Evolutionary conservation across 108 stramenopile genomes (phyloP), one percentile per base, ranked within the genome.

Genomic region (Schizochytrium sp.): DNA sequence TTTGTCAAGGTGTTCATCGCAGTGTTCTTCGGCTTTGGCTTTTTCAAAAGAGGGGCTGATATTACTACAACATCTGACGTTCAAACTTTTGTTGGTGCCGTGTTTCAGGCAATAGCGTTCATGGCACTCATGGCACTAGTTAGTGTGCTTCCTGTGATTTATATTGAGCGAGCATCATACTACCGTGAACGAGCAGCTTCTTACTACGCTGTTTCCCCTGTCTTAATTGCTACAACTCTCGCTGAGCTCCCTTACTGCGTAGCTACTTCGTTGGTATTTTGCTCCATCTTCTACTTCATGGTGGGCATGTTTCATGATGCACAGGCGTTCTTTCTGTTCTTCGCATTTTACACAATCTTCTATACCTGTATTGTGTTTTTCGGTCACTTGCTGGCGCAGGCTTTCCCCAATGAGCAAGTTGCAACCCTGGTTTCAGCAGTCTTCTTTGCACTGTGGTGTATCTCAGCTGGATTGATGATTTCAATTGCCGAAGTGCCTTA

Each of bases 111-210:
- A 44, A 73, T 41, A 0, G 15, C 40, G 45, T 42, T 88, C 46
- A 61, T 83, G 19, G 42, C 93, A 72, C 88, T 93, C 46, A 56
- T 92, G 12, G 76, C 89, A 0, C 91, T 93, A 47, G 89, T 58
- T 56, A 83, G 90, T 41, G 89, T 88, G 3, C 17, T 94, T 3
- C 94, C 94, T 13, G 93, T 93, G 38, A 90, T 93, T 89, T 57
- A 61, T 46, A 87, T 55, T 45, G 73, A 91, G n/a, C 90, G 94
- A 38, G 92, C 93, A 60, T 89, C 91, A 73, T 94, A 91, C 69
- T 94, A 94, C 72, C 89, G 92, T 28, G 93, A 94, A 55, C 89
- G 89, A 40, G 92, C 93, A 8, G 89, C 93, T 38, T 91, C 91
- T 28, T 93, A 92, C 92, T 89, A 89, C 47, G 3, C 46, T 7